These are phyloP conservation scores for Stevia rebaudiana DNA, from an alignment of 140 eudicot species.

Conservation along the genomic window DNA sequence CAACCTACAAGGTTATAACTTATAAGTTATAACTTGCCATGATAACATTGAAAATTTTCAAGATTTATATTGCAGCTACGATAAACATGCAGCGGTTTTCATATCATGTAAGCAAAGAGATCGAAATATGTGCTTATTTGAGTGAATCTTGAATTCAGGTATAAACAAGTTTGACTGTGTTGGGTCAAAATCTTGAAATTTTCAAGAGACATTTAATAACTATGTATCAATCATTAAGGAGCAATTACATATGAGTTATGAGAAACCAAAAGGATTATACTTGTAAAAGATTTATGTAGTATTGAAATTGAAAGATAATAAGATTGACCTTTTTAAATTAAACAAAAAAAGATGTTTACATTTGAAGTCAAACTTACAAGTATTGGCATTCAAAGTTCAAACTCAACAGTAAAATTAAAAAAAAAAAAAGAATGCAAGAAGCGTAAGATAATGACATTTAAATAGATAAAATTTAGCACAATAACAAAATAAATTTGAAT, in stretches of 20 bases:
- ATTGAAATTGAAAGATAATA: not conserved
- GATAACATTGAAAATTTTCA: not conserved
- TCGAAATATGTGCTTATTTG: not conserved
- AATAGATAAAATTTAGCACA: not conserved
- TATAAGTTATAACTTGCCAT: not conserved
- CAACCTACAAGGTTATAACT: slow-evolving; percentile 7
- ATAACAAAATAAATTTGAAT: no score
- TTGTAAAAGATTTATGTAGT: not conserved
- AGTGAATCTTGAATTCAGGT: not conserved
- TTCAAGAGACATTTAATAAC: not conserved
- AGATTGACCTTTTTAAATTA: not conserved
- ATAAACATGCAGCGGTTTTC: not conserved
- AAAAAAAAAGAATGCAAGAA: no score
- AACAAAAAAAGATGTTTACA: not conserved
- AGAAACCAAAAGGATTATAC: not conserved
- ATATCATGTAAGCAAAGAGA: not conserved
- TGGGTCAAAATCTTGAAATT: not conserved
- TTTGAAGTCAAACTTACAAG: not conserved
- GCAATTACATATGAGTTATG: not conserved
- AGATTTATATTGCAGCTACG: not conserved
- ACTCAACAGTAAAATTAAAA: not conserved
- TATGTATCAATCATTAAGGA: not conserved
- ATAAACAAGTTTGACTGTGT: not conserved
- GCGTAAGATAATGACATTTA: not conserved
- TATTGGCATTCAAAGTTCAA: not conserved